Evolutionary conservation across 129 eudicot genomes (phyloP).

Genomic region (Artemisia argyi): DNA sequence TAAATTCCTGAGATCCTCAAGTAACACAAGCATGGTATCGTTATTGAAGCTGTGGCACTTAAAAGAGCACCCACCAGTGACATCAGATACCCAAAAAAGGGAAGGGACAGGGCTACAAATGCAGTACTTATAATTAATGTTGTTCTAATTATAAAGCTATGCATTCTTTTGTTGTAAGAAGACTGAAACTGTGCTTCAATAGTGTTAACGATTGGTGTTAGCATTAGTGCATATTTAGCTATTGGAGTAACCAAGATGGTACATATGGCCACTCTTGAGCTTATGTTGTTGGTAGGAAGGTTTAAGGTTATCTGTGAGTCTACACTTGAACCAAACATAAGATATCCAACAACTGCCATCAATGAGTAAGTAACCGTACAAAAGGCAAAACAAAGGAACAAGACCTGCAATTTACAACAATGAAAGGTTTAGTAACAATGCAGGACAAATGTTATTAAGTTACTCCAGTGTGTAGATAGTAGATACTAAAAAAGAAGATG

Average conservation of each 20-base stretch:
- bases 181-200: slow-evolving; percentile 5
- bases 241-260: slow-evolving; percentile 10
- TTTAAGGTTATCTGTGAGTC: slow-evolving; percentile 20
- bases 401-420: not conserved
- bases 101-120: slow-evolving; percentile 54
- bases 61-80: slow-evolving; percentile 48
- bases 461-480: not conserved
- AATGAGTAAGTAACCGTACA: slow-evolving; percentile 14
- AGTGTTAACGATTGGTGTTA: slow-evolving; percentile 20
- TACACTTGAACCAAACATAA: slow-evolving; percentile 24
- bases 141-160: slow-evolving; percentile 12
- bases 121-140: slow-evolving; percentile 41
- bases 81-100: slow-evolving; percentile 53
- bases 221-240: slow-evolving; percentile 16
- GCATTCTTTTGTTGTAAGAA: slow-evolving; percentile 6
- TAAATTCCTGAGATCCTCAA: slow-evolving; percentile 60
- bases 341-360: slow-evolving; percentile 19
- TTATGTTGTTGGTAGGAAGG: slow-evolving; percentile 19
- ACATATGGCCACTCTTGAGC: slow-evolving; percentile 21
- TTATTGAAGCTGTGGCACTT: slow-evolving; percentile 56
- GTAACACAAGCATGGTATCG: slow-evolving; percentile 69
- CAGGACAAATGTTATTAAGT: not conserved
- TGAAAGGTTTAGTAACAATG: not conserved
- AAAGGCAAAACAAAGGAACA: slow-evolving; percentile 16
- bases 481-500: not conserved